Evolutionary conservation across 805 yeast genomes (phyloP).

Genomic region (Suhomyces kilbournensis): DNA sequence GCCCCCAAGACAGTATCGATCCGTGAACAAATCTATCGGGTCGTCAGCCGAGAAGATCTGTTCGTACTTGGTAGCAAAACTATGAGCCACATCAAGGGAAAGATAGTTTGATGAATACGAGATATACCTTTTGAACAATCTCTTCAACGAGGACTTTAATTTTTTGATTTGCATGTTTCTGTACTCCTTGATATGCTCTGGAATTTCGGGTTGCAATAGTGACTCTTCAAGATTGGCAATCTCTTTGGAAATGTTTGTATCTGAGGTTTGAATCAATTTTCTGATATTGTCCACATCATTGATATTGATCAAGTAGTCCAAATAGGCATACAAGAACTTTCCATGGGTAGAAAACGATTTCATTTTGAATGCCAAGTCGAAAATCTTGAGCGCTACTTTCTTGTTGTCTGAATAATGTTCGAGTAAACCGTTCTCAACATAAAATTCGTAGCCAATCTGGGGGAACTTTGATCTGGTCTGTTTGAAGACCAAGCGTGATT

Average conservation of each 20-base stretch:
- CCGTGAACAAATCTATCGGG: conserved; percentile 33
- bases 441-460: conserved; percentile 70
- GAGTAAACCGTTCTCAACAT: conserved; percentile 75
- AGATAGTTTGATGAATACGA: conserved; percentile 69
- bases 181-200: conserved; percentile 44
- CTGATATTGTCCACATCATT: conserved; percentile 75
- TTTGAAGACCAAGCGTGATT: conserved; percentile 70
- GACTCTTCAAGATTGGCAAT: conserved; percentile 22
- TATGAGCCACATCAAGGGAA: conserved; percentile 61
- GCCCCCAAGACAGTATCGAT: conserved; percentile 37
- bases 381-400: conserved; percentile 69
- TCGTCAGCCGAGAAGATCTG: conserved; percentile 64
- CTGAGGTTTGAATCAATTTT: conserved; percentile 75
- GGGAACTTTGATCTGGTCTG: conserved; percentile 58
- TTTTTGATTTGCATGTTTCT: conserved; percentile 17
- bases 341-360: conserved; percentile 54
- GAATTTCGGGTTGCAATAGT: conserved; percentile 30
- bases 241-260: conserved; percentile 49
- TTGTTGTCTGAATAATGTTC: conserved; percentile 69
- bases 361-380: conserved; percentile 64
- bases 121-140: conserved; percentile 48
- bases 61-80: conserved; percentile 63
- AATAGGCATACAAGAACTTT: conserved; percentile 62
- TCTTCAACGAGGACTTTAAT: conserved; percentile 26
- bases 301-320: conserved; percentile 64